Base-by-base conservation (phyloP, 2,329 filamentous ascomycete genomes). In the Cercospora zeae-maydis region DNA sequence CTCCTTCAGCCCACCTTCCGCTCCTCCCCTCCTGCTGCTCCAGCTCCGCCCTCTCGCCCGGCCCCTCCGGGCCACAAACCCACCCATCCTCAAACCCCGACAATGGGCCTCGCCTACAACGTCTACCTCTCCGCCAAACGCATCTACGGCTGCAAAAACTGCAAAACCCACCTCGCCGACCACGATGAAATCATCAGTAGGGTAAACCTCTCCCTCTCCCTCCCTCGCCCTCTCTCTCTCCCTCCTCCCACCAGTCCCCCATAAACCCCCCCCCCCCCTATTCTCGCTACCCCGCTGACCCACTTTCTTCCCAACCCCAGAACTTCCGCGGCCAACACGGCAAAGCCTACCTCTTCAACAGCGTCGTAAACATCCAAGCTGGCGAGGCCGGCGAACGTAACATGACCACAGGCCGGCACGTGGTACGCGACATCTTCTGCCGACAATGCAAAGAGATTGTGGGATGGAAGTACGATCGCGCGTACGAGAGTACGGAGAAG, bases 401-500 rank as follows among this genome's bases (percentile, higher is more conserved):
- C 80, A 99, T 99, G 95, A 99, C 95, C 13, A 99, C 95, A 0
- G 95, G 95, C 58, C 86, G 91, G 59, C 95, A 99, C 78, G 84
- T 98, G 61, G 95, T 99, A 53, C 88, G 95, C 63, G 95, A 99
- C 76, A 97, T 99, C 72, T 83, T 83, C 63, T 99, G 95, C 81
- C 85, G 89, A 63, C 91, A 96, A 78, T 99, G 95, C 84, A 90
- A 89, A 75, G 90, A 93, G 77, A 90, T 89, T 31, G 95, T 99
- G 58, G 95, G 95, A 36, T 99, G 95, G 95, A 98, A 96, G 78
- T 99, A 99, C 76, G 95, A 99, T 78, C 96, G 96, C 80, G 95
- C 95, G 1, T 98, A 90, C 76, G 95, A 99, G 80, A 78, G 82
- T 34, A 88, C 84, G 67, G 93, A 99, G 84, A 96, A 96, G 80